Percentiles rank a stretch among this genome's conserved stretches.
phyloP scores from a whole-genome alignment of 306 rosid genomes.

The Vachellia collinsii region DNA sequence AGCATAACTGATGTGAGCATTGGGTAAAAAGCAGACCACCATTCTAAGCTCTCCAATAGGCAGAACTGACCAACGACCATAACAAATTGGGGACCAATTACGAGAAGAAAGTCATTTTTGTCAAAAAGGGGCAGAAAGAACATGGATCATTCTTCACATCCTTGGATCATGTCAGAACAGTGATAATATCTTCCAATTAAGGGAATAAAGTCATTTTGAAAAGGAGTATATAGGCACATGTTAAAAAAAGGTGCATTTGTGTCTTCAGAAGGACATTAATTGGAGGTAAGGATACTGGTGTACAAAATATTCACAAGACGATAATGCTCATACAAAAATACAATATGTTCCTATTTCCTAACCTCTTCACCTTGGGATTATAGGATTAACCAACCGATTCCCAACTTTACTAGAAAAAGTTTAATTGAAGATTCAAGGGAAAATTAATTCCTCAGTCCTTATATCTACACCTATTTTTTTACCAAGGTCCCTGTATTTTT shows the following conservation, averaged over 20 bases:
- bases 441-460: no score
- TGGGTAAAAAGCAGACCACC: not conserved
- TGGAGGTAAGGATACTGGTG: not conserved
- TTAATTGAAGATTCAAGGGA: not conserved
- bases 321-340: not conserved
- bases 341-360: not conserved
- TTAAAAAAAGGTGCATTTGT: not conserved
- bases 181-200: not conserved
- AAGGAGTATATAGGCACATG: not conserved
- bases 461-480: no score
- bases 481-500: no score
- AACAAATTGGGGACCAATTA: not conserved
- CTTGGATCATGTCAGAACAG: not conserved
- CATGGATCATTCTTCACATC: not conserved
- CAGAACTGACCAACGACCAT: not conserved
- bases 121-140: conserved; percentile 2
- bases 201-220: not conserved
- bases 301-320: not conserved
- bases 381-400: not conserved
- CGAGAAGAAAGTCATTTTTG: no score
- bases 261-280: not conserved
- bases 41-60: not conserved
- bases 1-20: not conserved
- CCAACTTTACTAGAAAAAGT: not conserved
- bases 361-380: not conserved